Conservation (phyloP, 176 grass and related monocot species). For the Stipa capillata region DNA sequence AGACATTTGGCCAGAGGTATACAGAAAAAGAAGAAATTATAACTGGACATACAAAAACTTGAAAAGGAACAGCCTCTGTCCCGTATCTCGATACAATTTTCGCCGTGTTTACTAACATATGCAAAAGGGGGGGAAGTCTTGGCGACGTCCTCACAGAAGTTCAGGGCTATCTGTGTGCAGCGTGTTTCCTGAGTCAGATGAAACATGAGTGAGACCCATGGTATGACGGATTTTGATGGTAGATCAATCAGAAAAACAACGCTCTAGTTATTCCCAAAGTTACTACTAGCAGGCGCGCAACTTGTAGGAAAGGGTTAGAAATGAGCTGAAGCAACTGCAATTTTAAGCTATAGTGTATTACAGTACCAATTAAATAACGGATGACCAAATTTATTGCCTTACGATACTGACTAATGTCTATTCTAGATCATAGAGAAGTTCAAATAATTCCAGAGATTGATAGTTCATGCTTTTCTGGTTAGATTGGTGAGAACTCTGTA, state of each 20-base stretch:
- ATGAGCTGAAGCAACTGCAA: not conserved
- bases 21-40: not conserved
- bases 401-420: not conserved
- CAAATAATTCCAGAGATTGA: not conserved
- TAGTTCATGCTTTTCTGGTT: not conserved
- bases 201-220: slow-evolving; percentile 1
- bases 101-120: slow-evolving; percentile 14
- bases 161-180: slow-evolving; percentile 6
- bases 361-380: not conserved
- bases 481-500: slow-evolving; percentile 18
- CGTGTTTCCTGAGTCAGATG: slow-evolving; percentile 36
- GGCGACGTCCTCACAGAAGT: not conserved
- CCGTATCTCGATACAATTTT: slow-evolving; percentile 12
- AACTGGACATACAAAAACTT: not conserved
- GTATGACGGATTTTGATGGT: not conserved
- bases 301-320: not conserved
- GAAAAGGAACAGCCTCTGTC: not conserved
- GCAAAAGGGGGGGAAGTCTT: not conserved
- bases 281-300: not conserved
- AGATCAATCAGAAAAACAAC: not conserved
- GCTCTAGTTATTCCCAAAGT: not conserved
- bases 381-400: not conserved
- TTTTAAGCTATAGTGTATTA: not conserved
- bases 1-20: not conserved
- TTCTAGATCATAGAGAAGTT: not conserved